These are phyloP conservation scores for Phoma sp. DNA, from an alignment of 2,329 filamentous ascomycete genomes.

Conservation along the genomic window DNA sequence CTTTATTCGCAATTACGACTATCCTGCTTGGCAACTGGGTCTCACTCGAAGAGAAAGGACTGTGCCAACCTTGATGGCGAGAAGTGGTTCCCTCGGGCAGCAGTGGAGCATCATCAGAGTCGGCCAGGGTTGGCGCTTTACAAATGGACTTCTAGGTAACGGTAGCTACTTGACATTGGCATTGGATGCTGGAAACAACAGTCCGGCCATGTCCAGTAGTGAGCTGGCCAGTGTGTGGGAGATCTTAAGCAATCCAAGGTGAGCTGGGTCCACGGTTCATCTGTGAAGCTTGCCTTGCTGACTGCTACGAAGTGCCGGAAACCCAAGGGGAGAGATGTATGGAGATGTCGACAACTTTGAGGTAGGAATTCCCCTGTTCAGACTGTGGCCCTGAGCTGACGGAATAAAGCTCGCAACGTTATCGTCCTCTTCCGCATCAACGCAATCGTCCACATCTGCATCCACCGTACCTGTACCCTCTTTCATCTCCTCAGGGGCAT, in stretches of 20 bases:
- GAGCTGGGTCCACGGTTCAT: background rate
- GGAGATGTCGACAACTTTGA: no score
- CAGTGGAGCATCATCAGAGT: background rate
- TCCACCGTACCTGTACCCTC: no score
- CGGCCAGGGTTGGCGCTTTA: background rate
- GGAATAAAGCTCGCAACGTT: no score
- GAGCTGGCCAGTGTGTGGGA: background rate
- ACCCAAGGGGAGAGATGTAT: no score
- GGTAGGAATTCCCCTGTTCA: no score
- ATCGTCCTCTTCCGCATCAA: no score
- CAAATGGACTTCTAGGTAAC: background rate
- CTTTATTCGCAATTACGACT: background rate
- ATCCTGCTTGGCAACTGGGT: background rate
- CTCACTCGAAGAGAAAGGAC: background rate
- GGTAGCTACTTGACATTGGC: background rate
- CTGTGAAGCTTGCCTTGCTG: no score
- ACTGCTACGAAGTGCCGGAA: no score
- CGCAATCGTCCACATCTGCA: no score
- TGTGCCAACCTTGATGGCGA: background rate
- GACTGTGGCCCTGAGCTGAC: no score
- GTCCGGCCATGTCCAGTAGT: background rate
- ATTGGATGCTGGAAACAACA: background rate
- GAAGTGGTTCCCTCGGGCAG: background rate
- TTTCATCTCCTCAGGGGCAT: background rate
- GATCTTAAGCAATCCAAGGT: background rate